A percentile compares a stretch with the other conserved stretches of the same genome.
These are phyloP conservation scores for Hypomyces perniciosus DNA, from an alignment of 2,329 filamentous ascomycete genomes.

Conservation along the genomic window DNA sequence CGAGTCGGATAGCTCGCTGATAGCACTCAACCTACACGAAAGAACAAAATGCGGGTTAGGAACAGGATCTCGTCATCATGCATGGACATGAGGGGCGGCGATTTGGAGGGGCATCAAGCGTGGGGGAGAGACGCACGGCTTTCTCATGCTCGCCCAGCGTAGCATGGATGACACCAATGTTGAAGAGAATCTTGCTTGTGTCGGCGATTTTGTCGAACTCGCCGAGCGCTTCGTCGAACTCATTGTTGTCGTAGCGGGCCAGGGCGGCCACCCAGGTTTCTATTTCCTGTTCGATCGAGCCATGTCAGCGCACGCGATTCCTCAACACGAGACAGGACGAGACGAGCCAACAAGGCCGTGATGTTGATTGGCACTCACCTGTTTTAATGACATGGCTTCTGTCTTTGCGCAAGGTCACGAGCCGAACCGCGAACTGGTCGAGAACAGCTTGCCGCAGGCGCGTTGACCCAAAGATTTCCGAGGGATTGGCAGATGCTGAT, in stretches of 20 bases:
- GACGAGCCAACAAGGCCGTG: background rate
- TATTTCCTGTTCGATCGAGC: constrained; percentile 65
- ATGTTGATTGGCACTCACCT: constrained; percentile 35
- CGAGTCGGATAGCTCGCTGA: constrained; percentile 80
- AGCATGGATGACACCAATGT: constrained; percentile 95
- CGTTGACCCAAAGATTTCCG: constrained; percentile 3
- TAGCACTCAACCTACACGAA: constrained; percentile 77
- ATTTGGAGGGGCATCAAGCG: background rate
- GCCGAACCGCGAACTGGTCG: background rate
- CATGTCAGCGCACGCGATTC: background rate
- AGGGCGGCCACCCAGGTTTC: constrained; percentile 96
- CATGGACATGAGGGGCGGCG: no score
- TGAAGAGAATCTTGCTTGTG: constrained; percentile 97
- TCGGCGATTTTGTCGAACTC: constrained; percentile 85
- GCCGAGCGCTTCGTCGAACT: constrained; percentile 83
- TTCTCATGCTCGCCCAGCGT: constrained; percentile 93
- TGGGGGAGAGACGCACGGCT: constrained; percentile 60
- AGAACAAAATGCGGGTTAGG: constrained; percentile 5
- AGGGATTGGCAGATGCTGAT: constrained; percentile 2
- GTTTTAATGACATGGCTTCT: constrained; percentile 52
- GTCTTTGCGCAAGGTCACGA: constrained; percentile 2
- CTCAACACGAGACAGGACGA: no score
- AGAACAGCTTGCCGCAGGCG: background rate
- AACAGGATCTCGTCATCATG: background rate
- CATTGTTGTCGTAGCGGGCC: constrained; percentile 89